A percentile compares a stretch with the other conserved stretches of the same genome.
phyloP scores from a whole-genome alignment of 2,329 filamentous ascomycete genomes.

The Diaporthe caulivora region DNA sequence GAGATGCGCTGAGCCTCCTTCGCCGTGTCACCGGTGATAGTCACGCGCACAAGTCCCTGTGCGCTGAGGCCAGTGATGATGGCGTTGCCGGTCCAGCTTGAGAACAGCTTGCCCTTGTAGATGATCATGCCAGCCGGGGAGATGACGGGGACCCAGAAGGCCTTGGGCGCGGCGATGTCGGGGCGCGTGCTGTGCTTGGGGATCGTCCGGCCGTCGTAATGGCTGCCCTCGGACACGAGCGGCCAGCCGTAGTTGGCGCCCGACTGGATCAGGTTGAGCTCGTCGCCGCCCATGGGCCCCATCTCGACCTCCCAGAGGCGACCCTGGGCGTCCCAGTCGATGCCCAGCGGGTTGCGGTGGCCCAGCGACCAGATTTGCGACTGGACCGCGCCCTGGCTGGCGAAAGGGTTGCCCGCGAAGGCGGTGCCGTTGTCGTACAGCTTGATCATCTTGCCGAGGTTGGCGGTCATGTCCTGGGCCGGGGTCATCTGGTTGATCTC shows the following conservation, averaged over 20 bases:
- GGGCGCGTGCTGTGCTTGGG: constrained; percentile 49
- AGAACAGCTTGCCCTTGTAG: constrained; percentile 51
- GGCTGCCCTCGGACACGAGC: constrained; percentile 48
- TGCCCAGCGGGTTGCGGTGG: constrained; percentile 51
- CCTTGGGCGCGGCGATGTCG: constrained; percentile 48
- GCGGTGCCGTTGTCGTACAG: constrained; percentile 50
- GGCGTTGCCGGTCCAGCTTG: constrained; percentile 50
- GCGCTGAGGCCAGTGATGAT: constrained; percentile 49
- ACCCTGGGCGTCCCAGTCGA: constrained; percentile 50
- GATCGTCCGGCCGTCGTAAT: constrained; percentile 50
- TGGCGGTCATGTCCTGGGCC: constrained; percentile 48
- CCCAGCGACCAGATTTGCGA: constrained; percentile 50
- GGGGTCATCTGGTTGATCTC: constrained; percentile 50
- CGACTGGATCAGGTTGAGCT: constrained; percentile 51
- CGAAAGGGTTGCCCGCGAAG: constrained; percentile 50
- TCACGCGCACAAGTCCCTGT: constrained; percentile 47
- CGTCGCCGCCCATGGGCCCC: constrained; percentile 51
- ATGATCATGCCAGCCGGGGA: constrained; percentile 50
- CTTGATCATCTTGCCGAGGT: constrained; percentile 51
- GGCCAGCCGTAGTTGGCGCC: constrained; percentile 53
- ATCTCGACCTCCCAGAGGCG: constrained; percentile 53
- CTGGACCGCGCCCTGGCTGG: constrained; percentile 46
- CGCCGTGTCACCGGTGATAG: constrained; percentile 49
- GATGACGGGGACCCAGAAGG: constrained; percentile 51
- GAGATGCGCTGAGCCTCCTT: constrained; percentile 49